Conservation (phyloP, 495 filamentous ascomycete species). For the Cercophora sp. region DNA sequence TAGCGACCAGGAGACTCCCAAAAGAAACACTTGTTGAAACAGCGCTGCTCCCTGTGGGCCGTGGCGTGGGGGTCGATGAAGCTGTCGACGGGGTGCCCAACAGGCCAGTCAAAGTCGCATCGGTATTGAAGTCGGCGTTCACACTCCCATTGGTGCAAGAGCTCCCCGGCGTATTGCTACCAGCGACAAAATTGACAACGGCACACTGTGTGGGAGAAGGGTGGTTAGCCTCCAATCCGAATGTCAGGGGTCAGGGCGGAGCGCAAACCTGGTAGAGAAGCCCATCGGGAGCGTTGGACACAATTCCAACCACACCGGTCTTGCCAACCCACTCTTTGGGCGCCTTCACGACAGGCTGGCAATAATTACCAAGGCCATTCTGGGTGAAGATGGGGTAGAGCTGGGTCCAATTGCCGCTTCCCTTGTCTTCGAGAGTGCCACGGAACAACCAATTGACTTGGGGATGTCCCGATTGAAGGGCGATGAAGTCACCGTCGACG, state of each 20-base stretch:
- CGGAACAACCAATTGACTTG: conserved; percentile 48
- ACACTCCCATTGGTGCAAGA: conserved; percentile 45
- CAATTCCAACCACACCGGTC: conserved; percentile 45
- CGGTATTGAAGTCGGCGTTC: conserved; percentile 30
- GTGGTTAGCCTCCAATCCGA: neutral
- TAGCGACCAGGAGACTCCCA: neutral
- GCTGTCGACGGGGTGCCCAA: conserved; percentile 13
- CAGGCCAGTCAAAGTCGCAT: conserved; percentile 31
- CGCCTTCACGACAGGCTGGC: conserved; percentile 35
- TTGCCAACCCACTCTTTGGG: conserved; percentile 43
- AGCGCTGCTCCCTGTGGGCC: neutral
- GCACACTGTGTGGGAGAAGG: conserved; percentile 37
- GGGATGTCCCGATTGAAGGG: conserved; percentile 38
- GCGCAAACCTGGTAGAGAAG: conserved; percentile 46
- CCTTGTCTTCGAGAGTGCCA: conserved; percentile 41
- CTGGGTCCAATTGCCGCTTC: conserved; percentile 45
- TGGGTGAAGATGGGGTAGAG: conserved; percentile 44
- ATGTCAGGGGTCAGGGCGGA: neutral
- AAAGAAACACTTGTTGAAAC: neutral
- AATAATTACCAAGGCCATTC: conserved; percentile 43
- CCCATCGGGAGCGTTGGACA: conserved; percentile 42
- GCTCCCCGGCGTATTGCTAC: conserved; percentile 20
- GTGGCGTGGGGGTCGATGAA: neutral
- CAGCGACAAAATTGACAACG: conserved; percentile 48
- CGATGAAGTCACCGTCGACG: conserved; percentile 45